These are phyloP conservation scores for Lasiodiplodia sp. DNA, from an alignment of 2,329 filamentous ascomycete genomes.

Conservation along the genomic window DNA sequence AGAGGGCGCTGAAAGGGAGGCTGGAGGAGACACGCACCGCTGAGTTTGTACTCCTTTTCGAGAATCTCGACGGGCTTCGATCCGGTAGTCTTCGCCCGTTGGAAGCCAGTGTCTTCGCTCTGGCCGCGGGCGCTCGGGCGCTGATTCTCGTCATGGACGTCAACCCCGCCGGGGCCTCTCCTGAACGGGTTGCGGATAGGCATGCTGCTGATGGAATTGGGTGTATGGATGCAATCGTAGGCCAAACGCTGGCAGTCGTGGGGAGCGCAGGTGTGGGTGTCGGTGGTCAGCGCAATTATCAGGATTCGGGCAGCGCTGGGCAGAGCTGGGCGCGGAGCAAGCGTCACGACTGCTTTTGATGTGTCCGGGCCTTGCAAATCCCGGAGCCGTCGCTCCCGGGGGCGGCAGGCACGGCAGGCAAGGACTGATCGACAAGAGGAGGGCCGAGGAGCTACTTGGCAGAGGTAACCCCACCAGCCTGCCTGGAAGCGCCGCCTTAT, in stretches of 20 bases:
- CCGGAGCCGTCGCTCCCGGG: conserved; percentile 18
- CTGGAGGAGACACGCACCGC: conserved; percentile 51
- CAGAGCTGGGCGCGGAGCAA: conserved; percentile 6
- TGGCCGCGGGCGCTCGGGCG: conserved; percentile 32
- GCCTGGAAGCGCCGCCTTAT: conserved; percentile 8
- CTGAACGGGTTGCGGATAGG: conserved; percentile 53
- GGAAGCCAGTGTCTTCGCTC: conserved; percentile 36
- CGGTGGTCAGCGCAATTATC: not conserved
- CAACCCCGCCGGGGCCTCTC: conserved; percentile 42
- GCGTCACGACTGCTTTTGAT: conserved; percentile 27
- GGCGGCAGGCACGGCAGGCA: conserved; percentile 17
- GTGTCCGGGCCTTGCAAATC: conserved; percentile 1
- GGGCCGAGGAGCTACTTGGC: conserved; percentile 25
- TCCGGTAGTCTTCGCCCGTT: conserved; percentile 44
- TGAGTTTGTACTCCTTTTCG: conserved; percentile 60
- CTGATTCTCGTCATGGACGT: conserved; percentile 43
- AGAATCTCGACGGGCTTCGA: conserved; percentile 53
- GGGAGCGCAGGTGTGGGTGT: not conserved
- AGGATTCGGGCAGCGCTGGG: conserved; percentile 18
- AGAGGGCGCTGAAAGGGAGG: not conserved
- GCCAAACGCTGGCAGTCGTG: not conserved
- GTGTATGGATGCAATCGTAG: not conserved
- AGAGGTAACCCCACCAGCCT: conserved; percentile 3
- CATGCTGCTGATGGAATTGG: conserved; percentile 37
- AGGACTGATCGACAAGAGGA: conserved; percentile 21